Evolutionary conservation across 2,329 filamentous ascomycete genomes (phyloP).

Genomic region (Corinectria fuckeliana): DNA sequence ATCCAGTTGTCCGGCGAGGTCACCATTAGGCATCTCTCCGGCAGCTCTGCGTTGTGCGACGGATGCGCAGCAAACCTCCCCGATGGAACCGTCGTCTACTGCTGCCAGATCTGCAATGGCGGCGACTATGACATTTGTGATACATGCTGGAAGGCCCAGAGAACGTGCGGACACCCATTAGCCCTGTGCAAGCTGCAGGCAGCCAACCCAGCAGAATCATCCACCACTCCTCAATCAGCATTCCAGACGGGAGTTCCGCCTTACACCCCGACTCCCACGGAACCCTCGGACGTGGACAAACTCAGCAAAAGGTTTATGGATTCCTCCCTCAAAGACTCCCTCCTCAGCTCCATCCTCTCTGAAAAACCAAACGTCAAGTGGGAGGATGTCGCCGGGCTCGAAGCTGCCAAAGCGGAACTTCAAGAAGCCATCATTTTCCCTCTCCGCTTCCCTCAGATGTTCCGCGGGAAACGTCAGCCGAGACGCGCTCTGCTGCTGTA

Average conservation of each 20-base stretch:
- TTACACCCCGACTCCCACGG: not conserved
- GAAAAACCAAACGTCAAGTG: constrained; percentile 21
- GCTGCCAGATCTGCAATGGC: constrained; percentile 4
- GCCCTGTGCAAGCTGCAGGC: not conserved
- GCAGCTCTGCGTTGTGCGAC: constrained; percentile 1
- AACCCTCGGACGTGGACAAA: constrained; percentile 7
- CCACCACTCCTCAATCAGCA: not conserved
- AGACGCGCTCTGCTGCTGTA: constrained; percentile 13
- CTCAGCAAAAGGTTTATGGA: constrained; percentile 12
- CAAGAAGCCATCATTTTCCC: constrained; percentile 21
- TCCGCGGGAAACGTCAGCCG: constrained; percentile 13
- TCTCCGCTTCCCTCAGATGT: constrained; percentile 19
- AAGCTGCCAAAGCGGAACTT: constrained; percentile 15
- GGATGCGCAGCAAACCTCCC: not conserved
- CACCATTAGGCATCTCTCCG: not conserved
- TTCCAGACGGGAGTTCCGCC: not conserved
- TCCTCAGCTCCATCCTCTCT: constrained; percentile 8
- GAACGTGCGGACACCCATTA: constrained; percentile 2
- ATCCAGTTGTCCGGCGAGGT: not conserved
- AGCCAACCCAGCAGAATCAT: not conserved
- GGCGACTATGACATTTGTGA: constrained; percentile 19
- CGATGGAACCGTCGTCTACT: not conserved
- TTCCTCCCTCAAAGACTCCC: constrained; percentile 10
- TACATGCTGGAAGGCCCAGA: constrained; percentile 5
- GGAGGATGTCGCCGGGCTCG: constrained; percentile 14